Evolutionary conservation across 2,329 filamentous ascomycete species (phyloP).

Genomic region (Fusarium sp.): DNA sequence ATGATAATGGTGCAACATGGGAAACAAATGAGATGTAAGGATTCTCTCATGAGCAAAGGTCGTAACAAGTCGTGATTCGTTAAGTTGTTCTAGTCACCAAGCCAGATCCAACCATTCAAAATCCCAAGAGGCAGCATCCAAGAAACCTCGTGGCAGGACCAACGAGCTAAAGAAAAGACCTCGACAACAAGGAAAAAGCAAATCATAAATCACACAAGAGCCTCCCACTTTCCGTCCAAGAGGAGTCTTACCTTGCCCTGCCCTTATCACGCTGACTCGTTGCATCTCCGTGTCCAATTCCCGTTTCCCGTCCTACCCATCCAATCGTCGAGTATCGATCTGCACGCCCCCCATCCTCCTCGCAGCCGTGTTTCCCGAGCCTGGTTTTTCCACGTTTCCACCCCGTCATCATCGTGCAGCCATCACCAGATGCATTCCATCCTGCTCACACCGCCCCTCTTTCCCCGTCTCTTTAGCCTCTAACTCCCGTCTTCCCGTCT

Average conservation of each 20-base stretch:
- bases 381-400: constrained; percentile 33
- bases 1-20: no score
- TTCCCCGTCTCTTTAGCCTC: constrained; percentile 14
- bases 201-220: constrained; percentile 4
- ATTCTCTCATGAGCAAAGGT: neutral
- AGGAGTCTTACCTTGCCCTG: constrained; percentile 19
- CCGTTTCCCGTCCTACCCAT: constrained; percentile 20
- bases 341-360: constrained; percentile 31
- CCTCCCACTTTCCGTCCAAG: constrained; percentile 11
- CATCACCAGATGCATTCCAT: constrained; percentile 17
- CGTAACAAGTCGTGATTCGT: constrained; percentile 48
- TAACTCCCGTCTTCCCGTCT: constrained; percentile 16
- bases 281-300: constrained; percentile 24
- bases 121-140: neutral
- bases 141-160: constrained; percentile 12
- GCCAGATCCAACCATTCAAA: constrained; percentile 28
- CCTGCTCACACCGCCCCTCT: constrained; percentile 25
- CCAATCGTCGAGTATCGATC: constrained; percentile 42
- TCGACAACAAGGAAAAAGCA: constrained; percentile 13
- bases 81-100: constrained; percentile 31
- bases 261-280: constrained; percentile 14
- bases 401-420: constrained; percentile 45
- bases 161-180: constrained; percentile 12
- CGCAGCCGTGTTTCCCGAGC: constrained; percentile 46
- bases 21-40: neutral